These are phyloP conservation scores for Malassezia caprae DNA, from an alignment of 1,284 basidiomycete genomes.

Conservation along the genomic window DNA sequence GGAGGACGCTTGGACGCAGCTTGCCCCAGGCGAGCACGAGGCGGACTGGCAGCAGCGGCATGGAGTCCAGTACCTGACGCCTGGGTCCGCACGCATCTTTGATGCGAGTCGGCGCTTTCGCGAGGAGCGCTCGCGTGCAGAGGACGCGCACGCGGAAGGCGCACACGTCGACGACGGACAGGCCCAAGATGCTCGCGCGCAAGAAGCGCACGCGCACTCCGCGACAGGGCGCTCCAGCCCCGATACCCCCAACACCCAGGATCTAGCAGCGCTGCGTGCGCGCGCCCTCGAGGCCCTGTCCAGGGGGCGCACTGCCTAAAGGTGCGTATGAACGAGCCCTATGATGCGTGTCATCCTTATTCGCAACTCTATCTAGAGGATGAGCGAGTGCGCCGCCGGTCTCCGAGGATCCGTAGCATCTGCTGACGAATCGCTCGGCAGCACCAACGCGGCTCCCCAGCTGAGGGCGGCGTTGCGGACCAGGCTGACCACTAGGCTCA, in stretches of 20 bases:
- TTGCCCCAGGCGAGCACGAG: constrained; percentile 3
- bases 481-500: background rate
- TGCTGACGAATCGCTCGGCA: background rate
- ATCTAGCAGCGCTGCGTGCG: constrained; percentile 4
- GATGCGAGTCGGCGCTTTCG: constrained; percentile 15
- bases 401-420: background rate
- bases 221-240: background rate
- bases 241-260: background rate
- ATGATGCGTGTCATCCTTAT: constrained; percentile 21
- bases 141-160: background rate
- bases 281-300: constrained; percentile 8
- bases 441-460: background rate
- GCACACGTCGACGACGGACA: no score
- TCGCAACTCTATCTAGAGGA: constrained; percentile 5
- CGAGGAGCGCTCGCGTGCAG: background rate
- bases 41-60: constrained; percentile 12
- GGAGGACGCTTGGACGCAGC: constrained; percentile 12
- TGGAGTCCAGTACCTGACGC: constrained; percentile 14
- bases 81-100: constrained; percentile 17
- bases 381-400: background rate
- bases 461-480: background rate
- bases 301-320: background rate
- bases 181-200: background rate
- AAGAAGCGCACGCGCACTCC: background rate
- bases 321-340: constrained; percentile 1